Base-by-base conservation (phyloP, 2,329 filamentous ascomycete species). In the Colletotrichum sp. region DNA sequence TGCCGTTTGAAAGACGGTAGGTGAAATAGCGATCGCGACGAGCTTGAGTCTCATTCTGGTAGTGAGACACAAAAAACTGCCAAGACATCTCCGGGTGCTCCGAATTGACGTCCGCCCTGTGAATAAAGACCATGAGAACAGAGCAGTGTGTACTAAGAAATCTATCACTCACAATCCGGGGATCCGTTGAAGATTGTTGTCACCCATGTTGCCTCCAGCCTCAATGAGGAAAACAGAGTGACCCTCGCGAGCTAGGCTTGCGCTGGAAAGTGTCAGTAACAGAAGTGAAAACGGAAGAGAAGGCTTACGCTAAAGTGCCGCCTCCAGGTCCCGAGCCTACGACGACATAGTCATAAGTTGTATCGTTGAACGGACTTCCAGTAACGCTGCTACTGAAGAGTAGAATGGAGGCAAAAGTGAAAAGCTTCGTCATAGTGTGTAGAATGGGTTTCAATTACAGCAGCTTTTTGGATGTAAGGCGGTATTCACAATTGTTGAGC, bases 141-240 rank as follows among this genome's bases (percentile, higher is more conserved):
- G 10, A 21, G n/a, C 43, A 3, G 4, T 5, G 6, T 21, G 1
- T 52, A 1, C 10, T 7, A n/a, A 21, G 43, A 1, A 6, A 21
- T 52, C 43, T 1, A n/a, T 34, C 24, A 73, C 69, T 66, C 15
- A 77, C 73, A 66, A 30, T n/a, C 34, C 21, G 7, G 73, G 74
- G 21, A 83, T 71, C 10, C 80, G 79, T 67, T 84, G 83, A 24
- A 80, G 79, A 34, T 77, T 75, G 69, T 83, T 81, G 66, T 83
- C 80, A 7, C 71, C 76, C 30, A 80, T 77, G 8, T 79, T 71
- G 6, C 63, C 73, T 12, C 78, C 78, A 9, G 78, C 78, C 57
- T 79, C 78, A n/a, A 79, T 72, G 5, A 79, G 64, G 32, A 79
- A 78, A 12, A 75, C 75, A 18, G 57, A 63, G 24, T 70, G 21